A percentile compares a stretch with the other conserved stretches of the same genome.
Evolutionary conservation across 169 alveolate genomes (phyloP).

Genomic region (Plasmodium gallinaceum): DNA sequence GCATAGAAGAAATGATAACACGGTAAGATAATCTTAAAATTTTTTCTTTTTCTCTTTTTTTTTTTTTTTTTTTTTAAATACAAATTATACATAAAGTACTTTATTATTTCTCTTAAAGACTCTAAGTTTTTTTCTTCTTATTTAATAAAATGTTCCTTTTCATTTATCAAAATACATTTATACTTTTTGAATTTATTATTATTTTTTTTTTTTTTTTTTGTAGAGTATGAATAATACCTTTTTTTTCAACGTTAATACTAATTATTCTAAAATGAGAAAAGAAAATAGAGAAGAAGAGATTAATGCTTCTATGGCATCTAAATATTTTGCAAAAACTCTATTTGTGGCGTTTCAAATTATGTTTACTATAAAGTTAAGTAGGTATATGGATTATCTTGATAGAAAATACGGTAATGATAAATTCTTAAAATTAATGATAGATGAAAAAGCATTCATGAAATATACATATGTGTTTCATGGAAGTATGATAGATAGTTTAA

Average conservation of each 20-base stretch:
- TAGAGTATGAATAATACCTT: slow-evolving; percentile 30
- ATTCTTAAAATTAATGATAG: neutral
- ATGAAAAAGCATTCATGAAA: slow-evolving; percentile 13
- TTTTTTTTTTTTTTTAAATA: too few relatives aligned
- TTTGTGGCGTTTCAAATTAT: slow-evolving; percentile 30
- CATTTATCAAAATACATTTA: neutral
- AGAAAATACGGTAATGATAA: neutral
- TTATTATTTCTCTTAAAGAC: neutral
- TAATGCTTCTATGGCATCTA: slow-evolving; percentile 42
- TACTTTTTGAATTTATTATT: neutral
- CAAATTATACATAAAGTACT: neutral
- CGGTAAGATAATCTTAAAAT: slow-evolving; percentile 14
- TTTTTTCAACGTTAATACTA: slow-evolving; percentile 19
- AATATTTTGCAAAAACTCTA: slow-evolving; percentile 24
- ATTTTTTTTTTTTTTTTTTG: neutral
- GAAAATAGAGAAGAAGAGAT: slow-evolving; percentile 26
- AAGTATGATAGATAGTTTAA: slow-evolving; percentile 43
- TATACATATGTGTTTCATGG: slow-evolving; percentile 26
- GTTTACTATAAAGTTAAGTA: slow-evolving; percentile 14
- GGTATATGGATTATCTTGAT: slow-evolving; percentile 7
- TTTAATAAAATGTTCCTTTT: neutral
- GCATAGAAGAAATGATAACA: slow-evolving; percentile 28
- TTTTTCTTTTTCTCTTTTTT: too few relatives aligned
- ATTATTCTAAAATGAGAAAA: slow-evolving; percentile 42
- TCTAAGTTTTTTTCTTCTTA: neutral